phyloP scores from a whole-genome alignment of 371 early-diverging fungal genomes.

The Dinochytrium kinnereticum region DNA sequence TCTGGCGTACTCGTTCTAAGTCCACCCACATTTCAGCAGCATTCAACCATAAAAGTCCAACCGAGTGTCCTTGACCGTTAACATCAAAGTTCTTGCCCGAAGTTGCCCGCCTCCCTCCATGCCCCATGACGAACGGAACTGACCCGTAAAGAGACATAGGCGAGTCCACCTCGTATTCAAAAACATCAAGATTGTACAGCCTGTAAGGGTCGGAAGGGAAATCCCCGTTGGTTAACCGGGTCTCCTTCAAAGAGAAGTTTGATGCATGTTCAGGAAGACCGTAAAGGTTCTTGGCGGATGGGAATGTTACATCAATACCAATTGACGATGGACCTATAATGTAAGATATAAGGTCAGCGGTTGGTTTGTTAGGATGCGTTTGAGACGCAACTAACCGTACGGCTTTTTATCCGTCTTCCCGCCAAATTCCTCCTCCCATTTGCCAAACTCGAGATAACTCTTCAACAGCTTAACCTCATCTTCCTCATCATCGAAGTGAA shows the following conservation, averaged over 20 bases:
- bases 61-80: too few species aligned
- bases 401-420: conserved; percentile 89
- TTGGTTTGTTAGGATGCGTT: too few species aligned
- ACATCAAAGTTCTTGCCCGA: background rate
- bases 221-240: conserved; percentile 73
- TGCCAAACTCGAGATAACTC: conserved; percentile 61
- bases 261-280: conserved; percentile 96
- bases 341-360: background rate
- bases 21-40: conserved; percentile 98
- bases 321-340: conserved; percentile 87
- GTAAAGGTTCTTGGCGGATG: conserved; percentile 83
- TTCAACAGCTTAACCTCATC: conserved; percentile 43
- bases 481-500: conserved; percentile 43
- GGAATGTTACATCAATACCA: conserved; percentile 91
- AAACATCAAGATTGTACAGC: conserved; percentile 98
- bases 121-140: conserved; percentile 83
- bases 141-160: conserved; percentile 96
- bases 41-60: conserved; percentile 90
- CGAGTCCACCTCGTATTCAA: conserved; percentile 91
- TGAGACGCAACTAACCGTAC: conserved; percentile 65
- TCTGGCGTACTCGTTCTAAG: conserved; percentile 60
- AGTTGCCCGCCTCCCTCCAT: background rate
- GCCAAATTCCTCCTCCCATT: conserved; percentile 90
- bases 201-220: conserved; percentile 90
- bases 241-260: conserved; percentile 79